A percentile compares a stretch with the other conserved stretches of the same genome.
Conservation (phyloP, 192 early-diverging fungal genomes). For the Coemansia sp. region DNA sequence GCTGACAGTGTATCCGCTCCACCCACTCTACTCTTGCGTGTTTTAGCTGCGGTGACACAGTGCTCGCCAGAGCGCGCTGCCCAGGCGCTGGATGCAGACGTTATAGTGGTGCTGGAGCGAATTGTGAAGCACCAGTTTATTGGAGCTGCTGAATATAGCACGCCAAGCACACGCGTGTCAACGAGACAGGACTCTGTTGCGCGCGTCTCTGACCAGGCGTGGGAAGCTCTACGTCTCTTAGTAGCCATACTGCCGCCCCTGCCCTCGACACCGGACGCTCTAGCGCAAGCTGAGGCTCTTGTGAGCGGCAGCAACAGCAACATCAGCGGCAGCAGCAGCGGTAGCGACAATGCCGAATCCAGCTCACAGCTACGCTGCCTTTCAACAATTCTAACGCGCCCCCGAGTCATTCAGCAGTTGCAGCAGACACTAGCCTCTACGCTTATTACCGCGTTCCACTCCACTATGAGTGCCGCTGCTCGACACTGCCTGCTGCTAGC, state of each 20-base stretch:
- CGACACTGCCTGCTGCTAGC: constrained; percentile 67
- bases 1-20: constrained; percentile 24
- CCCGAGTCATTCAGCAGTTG: constrained; percentile 20
- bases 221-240: constrained; percentile 33
- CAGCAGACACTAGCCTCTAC: constrained; percentile 62
- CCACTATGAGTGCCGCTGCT: constrained; percentile 62
- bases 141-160: not conserved
- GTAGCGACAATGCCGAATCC: not conserved
- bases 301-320: not conserved
- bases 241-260: constrained; percentile 24
- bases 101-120: constrained; percentile 10
- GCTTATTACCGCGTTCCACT: constrained; percentile 68
- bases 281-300: constrained; percentile 2
- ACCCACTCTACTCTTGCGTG: constrained; percentile 15
- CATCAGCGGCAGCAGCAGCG: not conserved
- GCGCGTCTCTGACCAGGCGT: constrained; percentile 23
- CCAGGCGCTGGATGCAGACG: constrained; percentile 20
- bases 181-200: not conserved
- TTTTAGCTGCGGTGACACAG: constrained; percentile 14
- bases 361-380: constrained; percentile 1
- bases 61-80: constrained; percentile 18
- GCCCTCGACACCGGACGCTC: constrained; percentile 2
- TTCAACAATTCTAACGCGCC: constrained; percentile 5
- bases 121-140: constrained; percentile 12
- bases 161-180: not conserved